Evolutionary conservation across 1,284 basidiomycete species (phyloP), one percentile per base, ranked within the genome.

Genomic region (Tilletia setariae): DNA sequence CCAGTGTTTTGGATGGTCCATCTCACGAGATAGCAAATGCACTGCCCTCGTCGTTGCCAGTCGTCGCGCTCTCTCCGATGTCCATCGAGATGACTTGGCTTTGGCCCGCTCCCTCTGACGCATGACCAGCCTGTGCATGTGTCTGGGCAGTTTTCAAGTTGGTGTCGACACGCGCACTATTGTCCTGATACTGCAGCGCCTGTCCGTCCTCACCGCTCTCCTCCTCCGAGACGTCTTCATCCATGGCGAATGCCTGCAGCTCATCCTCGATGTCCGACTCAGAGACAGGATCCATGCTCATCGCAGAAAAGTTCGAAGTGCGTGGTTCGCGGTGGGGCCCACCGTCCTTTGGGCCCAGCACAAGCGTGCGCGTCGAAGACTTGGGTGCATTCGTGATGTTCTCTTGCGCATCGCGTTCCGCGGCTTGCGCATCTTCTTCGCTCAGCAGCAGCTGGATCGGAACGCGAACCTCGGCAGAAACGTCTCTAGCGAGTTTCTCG

Each of bases 331-430:
- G 49, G 40, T 73, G 71, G 21, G 64, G 67, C 21, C 69, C 70
- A 16, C 72, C 72, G 7, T 75, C 79, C 7, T 79, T 77, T 32
- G 80, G 80, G 40, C 80, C 80, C 13, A 82, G 72, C 21, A 76
- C 74, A 23, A 82, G 70, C 25, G 53, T 59, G 15, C 53, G 53
- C 44, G 64, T 46, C 73, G 70, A 53, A 21, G 51, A 40, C 28
- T 46, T 65, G 25, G 21, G 30, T 15, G 42, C 53, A 7, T 15
- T 35, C 11, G 8, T 25, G 46, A 42, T 40, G 8, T 21, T 46
- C 62, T 64, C 53, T 21, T 32, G 56, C 21, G 51, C 43, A 6
- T 71, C 44, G 30, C 64, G 59, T 4, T 23, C 32, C n/a, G 42
- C 63, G 4, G 40, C 47, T 23, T 35, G 9, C 44, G 28, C 35